phyloP scores from a whole-genome alignment of 2,329 filamentous ascomycete genomes.

The Alternaria infectoria region DNA sequence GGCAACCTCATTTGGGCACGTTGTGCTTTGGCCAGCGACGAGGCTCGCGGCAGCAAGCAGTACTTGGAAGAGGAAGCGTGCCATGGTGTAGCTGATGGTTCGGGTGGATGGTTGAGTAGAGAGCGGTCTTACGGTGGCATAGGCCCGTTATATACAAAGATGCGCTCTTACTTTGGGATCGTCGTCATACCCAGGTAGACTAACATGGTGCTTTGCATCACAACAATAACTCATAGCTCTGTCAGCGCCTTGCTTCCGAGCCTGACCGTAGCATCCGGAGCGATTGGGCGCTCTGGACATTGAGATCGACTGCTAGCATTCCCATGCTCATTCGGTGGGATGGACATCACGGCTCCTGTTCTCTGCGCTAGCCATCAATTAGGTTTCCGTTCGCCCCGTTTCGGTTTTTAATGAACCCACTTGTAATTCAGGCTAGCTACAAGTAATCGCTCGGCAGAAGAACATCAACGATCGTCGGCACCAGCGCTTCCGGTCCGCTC shows the following conservation, averaged over 20 bases:
- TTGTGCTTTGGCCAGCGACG: not conserved
- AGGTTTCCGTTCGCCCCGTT: not conserved
- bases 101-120: not conserved
- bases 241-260: not conserved
- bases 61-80: not conserved
- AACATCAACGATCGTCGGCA: not conserved
- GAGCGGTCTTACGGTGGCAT: not conserved
- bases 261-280: not conserved
- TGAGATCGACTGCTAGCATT: not conserved
- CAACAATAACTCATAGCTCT: not conserved
- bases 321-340: not conserved
- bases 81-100: not conserved
- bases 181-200: not conserved
- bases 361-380: not conserved
- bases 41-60: conserved; percentile 1
- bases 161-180: not conserved
- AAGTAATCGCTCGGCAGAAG: not conserved
- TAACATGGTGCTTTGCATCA: not conserved
- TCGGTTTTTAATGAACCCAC: not conserved
- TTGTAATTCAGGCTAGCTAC: not conserved
- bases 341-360: not conserved
- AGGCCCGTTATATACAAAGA: not conserved
- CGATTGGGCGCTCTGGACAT: not conserved
- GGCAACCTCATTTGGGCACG: conserved; percentile 15
- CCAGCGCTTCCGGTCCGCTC: not conserved